These are phyloP conservation scores for Pleurotus giganteus DNA, from an alignment of 768 basidiomycete species.

Conservation along the genomic window DNA sequence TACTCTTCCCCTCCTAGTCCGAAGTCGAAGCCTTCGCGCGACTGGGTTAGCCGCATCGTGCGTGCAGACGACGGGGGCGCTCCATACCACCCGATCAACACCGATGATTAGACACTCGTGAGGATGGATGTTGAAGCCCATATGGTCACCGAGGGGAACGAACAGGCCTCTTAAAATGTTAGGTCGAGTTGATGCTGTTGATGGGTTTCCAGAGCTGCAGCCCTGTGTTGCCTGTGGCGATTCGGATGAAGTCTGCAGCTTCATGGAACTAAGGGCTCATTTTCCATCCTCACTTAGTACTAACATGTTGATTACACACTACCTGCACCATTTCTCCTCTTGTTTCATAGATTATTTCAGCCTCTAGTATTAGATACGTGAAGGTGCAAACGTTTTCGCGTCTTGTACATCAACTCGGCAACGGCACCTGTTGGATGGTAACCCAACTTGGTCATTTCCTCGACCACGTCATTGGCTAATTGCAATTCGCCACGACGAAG, in stretches of 20 bases:
- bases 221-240: slow-evolving; percentile 3
- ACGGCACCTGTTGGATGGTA: slow-evolving; percentile 46
- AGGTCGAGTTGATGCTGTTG: not conserved
- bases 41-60: slow-evolving; percentile 53
- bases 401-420: slow-evolving; percentile 44
- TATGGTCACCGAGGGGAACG: slow-evolving; percentile 6
- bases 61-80: slow-evolving; percentile 35
- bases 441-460: slow-evolving; percentile 52
- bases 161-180: not conserved
- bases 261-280: not conserved
- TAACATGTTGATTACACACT: not conserved
- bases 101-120: slow-evolving; percentile 25
- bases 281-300: slow-evolving; percentile 4
- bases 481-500: slow-evolving; percentile 55
- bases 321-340: not conserved
- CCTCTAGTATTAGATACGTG: not conserved
- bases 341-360: not conserved
- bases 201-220: slow-evolving; percentile 6
- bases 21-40: slow-evolving; percentile 21
- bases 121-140: slow-evolving; percentile 10
- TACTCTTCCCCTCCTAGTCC: slow-evolving; percentile 22
- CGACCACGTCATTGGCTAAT: slow-evolving; percentile 56
- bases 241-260: slow-evolving; percentile 7
- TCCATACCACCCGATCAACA: slow-evolving; percentile 46
- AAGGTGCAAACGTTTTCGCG: slow-evolving; percentile 35